These are phyloP conservation scores for Debaryomyces nepalensis DNA, from an alignment of 1,139 yeast genomes.

Conservation along the genomic window DNA sequence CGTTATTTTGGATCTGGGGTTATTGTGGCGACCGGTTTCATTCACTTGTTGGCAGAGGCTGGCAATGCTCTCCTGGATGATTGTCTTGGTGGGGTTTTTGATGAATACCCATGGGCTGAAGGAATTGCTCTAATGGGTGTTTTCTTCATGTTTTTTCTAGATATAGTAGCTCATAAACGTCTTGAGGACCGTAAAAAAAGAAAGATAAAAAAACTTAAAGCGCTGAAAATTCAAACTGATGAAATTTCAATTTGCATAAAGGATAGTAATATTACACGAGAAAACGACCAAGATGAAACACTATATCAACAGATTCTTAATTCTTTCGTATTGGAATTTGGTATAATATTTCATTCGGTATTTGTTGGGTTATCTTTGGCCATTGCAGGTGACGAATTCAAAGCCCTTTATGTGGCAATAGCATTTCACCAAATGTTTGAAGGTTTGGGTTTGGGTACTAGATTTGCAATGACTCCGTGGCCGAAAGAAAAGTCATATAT, in stretches of 20 bases:
- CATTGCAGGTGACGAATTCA: constrained; percentile 72
- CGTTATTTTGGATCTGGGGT: constrained; percentile 23
- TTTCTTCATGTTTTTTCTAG: constrained; percentile 28
- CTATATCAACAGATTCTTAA: constrained; percentile 21
- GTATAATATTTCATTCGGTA: constrained; percentile 80
- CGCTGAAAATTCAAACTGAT: background rate
- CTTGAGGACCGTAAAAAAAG: constrained; percentile 6
- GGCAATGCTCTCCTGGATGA: constrained; percentile 30
- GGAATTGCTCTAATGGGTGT: constrained; percentile 46
- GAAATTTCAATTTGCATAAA: constrained; percentile 22
- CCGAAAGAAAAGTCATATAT: constrained; percentile 49
- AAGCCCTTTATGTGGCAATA: constrained; percentile 74
- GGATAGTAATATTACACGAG: constrained; percentile 16
- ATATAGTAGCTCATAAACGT: constrained; percentile 13
- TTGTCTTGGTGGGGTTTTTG: constrained; percentile 42
- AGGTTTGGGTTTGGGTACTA: constrained; percentile 89
- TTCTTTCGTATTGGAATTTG: constrained; percentile 71
- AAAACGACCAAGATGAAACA: constrained; percentile 16
- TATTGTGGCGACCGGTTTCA: constrained; percentile 20
- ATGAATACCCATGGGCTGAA: constrained; percentile 47
- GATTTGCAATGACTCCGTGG: constrained; percentile 78
- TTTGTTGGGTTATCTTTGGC: constrained; percentile 79
- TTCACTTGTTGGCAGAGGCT: constrained; percentile 19
- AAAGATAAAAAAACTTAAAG: background rate
- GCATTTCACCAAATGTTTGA: constrained; percentile 93